Base-by-base conservation (phyloP, 179 eudicot genomes). In the Beta macrorhiza region DNA sequence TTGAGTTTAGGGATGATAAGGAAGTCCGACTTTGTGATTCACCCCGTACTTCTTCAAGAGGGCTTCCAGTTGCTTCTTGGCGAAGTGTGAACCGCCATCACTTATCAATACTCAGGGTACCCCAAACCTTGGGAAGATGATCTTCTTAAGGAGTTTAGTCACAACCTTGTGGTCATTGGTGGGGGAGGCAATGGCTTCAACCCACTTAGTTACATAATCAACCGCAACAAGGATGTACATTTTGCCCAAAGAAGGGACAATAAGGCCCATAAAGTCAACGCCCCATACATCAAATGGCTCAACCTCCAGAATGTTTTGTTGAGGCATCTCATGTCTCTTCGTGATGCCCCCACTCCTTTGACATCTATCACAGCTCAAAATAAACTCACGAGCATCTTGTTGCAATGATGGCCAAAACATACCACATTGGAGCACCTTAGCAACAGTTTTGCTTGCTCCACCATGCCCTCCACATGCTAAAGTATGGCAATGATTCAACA, bases 1-100 rank as follows among this genome's bases (percentile, higher is more conserved):
- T 63, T 52, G 72, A 0, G 45, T 82, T 58, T 82, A 14, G 7
- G 84, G 80, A 12, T 77, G 80, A 15, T 82, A 76, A 0, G 78
- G 45, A 5, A 44, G 44, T 0, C 45, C 74, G 0, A 76, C 59
- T 20, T 45, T 75, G n/a, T 76, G 80, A 1, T 20, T n/a, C 0
- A 68, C 76, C 22, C 47, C 51, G 15, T 82, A 82, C 3, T 78
- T 72, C 49, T 13, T 77, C 4, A 78, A n/a, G 0, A 72, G 14
- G 0, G 57, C 29, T 0, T 53, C 44, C 1, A 82, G 11, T 0
- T 22, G 45, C 2, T 13, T 63, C 5, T 82, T 82, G 19, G 67
- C 53, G 17, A 78, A 82, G 2, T 77, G 56, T 2, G 78, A 51
- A 0, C 78, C 78, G 4, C 37, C 55, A 61, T 82, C 72, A 82